These are phyloP conservation scores for Simmondsia chinensis DNA, from an alignment of 148 eudicot species.

Conservation along the genomic window DNA sequence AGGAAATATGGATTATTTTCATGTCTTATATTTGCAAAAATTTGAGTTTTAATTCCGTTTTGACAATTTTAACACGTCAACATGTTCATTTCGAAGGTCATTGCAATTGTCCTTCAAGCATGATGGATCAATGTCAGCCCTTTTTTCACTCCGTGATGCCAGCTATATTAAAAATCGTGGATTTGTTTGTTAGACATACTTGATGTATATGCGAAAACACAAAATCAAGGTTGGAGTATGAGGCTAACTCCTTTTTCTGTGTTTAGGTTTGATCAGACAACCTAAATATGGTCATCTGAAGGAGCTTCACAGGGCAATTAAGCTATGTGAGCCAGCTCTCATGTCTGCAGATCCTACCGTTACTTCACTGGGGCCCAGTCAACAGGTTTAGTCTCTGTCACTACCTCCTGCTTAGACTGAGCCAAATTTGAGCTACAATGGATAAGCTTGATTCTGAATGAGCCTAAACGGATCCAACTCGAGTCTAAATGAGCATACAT, in stretches of 20 bases:
- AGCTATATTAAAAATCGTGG: too few relatives aligned
- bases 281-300: slow-evolving; percentile 81
- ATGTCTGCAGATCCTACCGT: slow-evolving; percentile 68
- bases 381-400: slow-evolving; percentile 68
- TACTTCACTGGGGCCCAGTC: slow-evolving; percentile 59
- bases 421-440: too few relatives aligned
- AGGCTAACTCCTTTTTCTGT: slow-evolving; percentile 5
- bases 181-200: too few relatives aligned
- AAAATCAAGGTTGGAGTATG: not conserved
- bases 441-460: too few relatives aligned
- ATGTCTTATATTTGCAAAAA: too few relatives aligned
- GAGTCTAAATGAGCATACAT: too few relatives aligned
- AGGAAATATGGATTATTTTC: too few relatives aligned
- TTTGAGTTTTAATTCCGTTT: not conserved
- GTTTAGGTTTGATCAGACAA: slow-evolving; percentile 61
- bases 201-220: not conserved
- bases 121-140: too few relatives aligned
- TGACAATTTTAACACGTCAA: not conserved
- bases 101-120: too few relatives aligned
- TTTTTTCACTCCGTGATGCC: too few relatives aligned
- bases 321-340: slow-evolving; percentile 66
- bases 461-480: too few relatives aligned
- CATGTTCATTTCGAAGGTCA: not conserved
- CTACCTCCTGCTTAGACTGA: not conserved
- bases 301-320: slow-evolving; percentile 73